A percentile compares a stretch with the other conserved stretches of the same genome.
Evolutionary conservation across 345 rosid genomes (phyloP).

Genomic region (Mangifera indica): DNA sequence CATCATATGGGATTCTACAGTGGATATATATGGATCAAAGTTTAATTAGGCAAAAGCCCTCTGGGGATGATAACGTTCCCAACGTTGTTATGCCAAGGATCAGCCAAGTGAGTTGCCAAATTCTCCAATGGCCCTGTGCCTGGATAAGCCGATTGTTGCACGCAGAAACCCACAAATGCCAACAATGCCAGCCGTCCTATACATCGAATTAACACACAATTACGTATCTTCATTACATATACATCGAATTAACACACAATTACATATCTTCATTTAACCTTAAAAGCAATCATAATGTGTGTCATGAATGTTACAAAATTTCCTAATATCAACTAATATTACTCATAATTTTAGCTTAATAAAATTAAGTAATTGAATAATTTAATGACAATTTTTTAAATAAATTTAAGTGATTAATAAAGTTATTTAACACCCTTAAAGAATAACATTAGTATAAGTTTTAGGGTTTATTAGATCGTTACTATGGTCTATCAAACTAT

Average conservation of each 20-base stretch:
- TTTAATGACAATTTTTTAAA: too few species aligned
- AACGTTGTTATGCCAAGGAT: slow-evolving; percentile 98
- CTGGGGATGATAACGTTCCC: slow-evolving; percentile 70
- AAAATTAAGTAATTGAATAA: too few species aligned
- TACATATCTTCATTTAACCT: background rate
- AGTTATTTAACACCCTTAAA: too few species aligned
- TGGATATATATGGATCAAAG: background rate
- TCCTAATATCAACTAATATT: too few species aligned
- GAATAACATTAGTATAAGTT: too few species aligned
- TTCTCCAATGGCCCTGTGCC: slow-evolving; percentile 99
- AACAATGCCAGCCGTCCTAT: slow-evolving; percentile 83
- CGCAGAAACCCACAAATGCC: slow-evolving; percentile 94
- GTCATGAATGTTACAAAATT: too few species aligned
- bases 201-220: slow-evolving; percentile 1
- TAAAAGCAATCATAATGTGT: too few species aligned
- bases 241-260: slow-evolving; percentile 1
- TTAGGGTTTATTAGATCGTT: too few species aligned
- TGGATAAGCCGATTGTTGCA: slow-evolving; percentile 95
- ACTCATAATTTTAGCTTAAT: too few species aligned
- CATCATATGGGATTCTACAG: slow-evolving; percentile 38
- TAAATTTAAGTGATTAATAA: too few species aligned
- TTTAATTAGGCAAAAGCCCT: slow-evolving; percentile 26
- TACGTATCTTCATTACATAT: slow-evolving; percentile 16
- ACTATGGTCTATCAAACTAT: too few species aligned
- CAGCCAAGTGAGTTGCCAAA: slow-evolving; percentile 91